A percentile compares a stretch with the other conserved stretches of the same genome.
Conservation (phyloP, 2,329 filamentous ascomycete species). For the Raffaelea ambrosiae region DNA sequence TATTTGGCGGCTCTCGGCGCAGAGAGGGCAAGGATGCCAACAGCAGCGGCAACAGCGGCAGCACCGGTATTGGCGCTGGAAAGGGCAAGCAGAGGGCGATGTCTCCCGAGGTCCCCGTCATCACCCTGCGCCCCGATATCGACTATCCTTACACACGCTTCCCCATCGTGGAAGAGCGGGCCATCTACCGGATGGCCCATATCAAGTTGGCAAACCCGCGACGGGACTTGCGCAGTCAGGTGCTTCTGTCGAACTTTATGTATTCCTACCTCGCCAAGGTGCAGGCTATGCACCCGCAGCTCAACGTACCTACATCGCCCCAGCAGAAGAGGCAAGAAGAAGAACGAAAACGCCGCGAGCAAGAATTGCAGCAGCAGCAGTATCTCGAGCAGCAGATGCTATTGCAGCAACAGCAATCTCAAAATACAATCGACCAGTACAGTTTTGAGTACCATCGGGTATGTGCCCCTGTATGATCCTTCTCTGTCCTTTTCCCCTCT, state of each 20-base stretch:
- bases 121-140: conserved; percentile 71
- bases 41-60: conserved; percentile 53
- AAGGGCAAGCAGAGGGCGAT: conserved; percentile 66
- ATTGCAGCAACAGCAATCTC: conserved; percentile 18
- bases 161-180: conserved; percentile 87
- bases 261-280: conserved; percentile 98
- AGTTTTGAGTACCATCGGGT: conserved; percentile 28
- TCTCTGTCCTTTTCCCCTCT: no score
- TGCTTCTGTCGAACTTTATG: conserved; percentile 98
- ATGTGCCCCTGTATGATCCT: conserved; percentile 9
- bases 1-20: conserved; percentile 87
- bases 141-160: conserved; percentile 97
- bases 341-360: conserved; percentile 39
- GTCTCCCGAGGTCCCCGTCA: conserved; percentile 69
- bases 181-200: conserved; percentile 97
- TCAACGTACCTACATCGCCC: conserved; percentile 78
- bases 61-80: conserved; percentile 44
- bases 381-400: conserved; percentile 32
- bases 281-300: conserved; percentile 95
- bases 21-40: conserved; percentile 68
- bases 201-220: conserved; percentile 98
- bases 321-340: conserved; percentile 35
- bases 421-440: conserved; percentile 14
- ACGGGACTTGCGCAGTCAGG: conserved; percentile 84
- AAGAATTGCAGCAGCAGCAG: conserved; percentile 34